A percentile compares a stretch with the other conserved stretches of the same genome.
phyloP scores from a whole-genome alignment of 371 early-diverging fungal species.

The Actinomortierella ambigua region DNA sequence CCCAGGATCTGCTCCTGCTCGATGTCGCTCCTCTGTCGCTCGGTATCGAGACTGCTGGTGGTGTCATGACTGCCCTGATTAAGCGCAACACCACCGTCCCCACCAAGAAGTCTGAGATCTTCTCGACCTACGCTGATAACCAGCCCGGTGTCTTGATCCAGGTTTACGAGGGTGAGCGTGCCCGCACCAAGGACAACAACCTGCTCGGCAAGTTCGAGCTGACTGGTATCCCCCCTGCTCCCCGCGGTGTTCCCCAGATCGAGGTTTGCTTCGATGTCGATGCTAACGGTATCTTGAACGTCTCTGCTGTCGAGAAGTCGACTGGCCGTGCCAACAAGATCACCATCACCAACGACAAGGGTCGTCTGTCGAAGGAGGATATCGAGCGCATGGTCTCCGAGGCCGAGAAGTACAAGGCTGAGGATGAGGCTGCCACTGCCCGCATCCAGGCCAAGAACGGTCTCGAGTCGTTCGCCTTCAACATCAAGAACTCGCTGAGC shows the following conservation, averaged over 20 bases:
- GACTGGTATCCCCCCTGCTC: slow-evolving; percentile 94
- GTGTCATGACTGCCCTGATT: slow-evolving; percentile 97
- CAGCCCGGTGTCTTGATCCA: slow-evolving; percentile 98
- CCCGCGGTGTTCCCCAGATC: slow-evolving; percentile 97
- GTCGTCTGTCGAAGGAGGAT: slow-evolving; percentile 96
- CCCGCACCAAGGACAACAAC: slow-evolving; percentile 97
- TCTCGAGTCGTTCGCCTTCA: slow-evolving; percentile 93
- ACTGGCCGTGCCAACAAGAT: slow-evolving; percentile 95
- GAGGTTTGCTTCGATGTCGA: slow-evolving; percentile 98
- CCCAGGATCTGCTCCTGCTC: slow-evolving; percentile 78
- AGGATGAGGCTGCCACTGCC: slow-evolving; percentile 90
- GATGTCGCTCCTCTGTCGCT: slow-evolving; percentile 93
- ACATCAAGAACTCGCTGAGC: slow-evolving; percentile 85
- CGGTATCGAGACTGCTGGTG: slow-evolving; percentile 98
- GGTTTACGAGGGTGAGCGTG: slow-evolving; percentile 98
- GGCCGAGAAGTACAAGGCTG: slow-evolving; percentile 96
- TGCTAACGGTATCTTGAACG: slow-evolving; percentile 98
- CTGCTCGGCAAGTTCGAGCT: slow-evolving; percentile 96
- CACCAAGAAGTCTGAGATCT: slow-evolving; percentile 96
- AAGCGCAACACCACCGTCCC: slow-evolving; percentile 98
- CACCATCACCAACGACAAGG: slow-evolving; percentile 98
- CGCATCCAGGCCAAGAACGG: slow-evolving; percentile 91
- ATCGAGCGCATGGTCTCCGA: slow-evolving; percentile 97
- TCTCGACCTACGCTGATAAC: slow-evolving; percentile 98
- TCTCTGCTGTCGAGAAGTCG: slow-evolving; percentile 94